Conservation (phyloP, 306 rosid genomes). For the Glycine tomentella region DNA sequence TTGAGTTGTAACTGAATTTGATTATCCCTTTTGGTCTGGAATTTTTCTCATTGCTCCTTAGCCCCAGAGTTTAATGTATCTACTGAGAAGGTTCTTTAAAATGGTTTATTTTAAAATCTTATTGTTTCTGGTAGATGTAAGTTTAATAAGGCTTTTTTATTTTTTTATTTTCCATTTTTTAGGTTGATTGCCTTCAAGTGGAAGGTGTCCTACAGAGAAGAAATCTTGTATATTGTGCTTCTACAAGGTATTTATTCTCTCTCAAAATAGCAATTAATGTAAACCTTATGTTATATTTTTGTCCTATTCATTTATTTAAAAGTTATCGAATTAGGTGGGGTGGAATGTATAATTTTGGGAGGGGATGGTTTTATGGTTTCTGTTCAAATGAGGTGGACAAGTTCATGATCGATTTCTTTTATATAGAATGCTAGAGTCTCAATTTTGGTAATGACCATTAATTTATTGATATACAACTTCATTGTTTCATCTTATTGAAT, state of each 20-base stretch:
- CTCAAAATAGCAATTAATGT: slow-evolving; percentile 28
- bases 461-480: not conserved
- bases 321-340: slow-evolving; percentile 9
- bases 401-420: slow-evolving; percentile 17
- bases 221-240: slow-evolving; percentile 98
- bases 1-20: slow-evolving; percentile 34
- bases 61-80: slow-evolving; percentile 13
- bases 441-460: slow-evolving; percentile 29
- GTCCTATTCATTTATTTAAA: slow-evolving; percentile 16
- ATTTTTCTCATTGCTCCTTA: slow-evolving; percentile 15
- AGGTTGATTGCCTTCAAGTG: slow-evolving; percentile 96
- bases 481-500: slow-evolving; percentile 19
- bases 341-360: slow-evolving; percentile 32
- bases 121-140: slow-evolving; percentile 5
- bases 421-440: slow-evolving; percentile 27
- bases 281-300: slow-evolving; percentile 31
- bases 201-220: slow-evolving; percentile 89
- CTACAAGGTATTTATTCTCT: slow-evolving; percentile 84
- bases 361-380: not conserved
- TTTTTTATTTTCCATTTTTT: slow-evolving; percentile 40
- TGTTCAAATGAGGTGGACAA: not conserved
- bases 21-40: slow-evolving; percentile 11
- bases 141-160: slow-evolving; percentile 20
- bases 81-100: not conserved
- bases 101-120: slow-evolving; percentile 15